Evolutionary conservation across 140 eudicot species (phyloP), one percentile per base, ranked within the genome.

Genomic region (Bidens hawaiensis): DNA sequence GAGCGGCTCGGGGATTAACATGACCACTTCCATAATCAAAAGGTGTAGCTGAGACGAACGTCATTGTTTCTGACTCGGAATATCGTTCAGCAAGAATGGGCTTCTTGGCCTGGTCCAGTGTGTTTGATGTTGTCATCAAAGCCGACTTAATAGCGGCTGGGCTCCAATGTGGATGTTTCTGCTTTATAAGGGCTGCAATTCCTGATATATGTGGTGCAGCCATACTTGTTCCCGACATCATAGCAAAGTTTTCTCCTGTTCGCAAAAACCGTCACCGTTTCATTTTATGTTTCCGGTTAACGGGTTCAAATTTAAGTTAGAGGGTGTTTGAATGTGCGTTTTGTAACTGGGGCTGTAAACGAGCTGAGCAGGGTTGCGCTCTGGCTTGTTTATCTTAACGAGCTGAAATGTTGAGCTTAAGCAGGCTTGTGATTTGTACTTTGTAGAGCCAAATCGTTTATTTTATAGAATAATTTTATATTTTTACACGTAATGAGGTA

Each of bases 141-240:
- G 99, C 95, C 10, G 99, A 94, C 54, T 88, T 94, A 43, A 94
- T 94, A 46, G 95, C 99, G 12, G 99, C 97, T 0, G 99, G 97
- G 68, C 99, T 94, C 99, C 99, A 94, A 54, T 73, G 95, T 60
- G 94, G 96, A 81, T 94, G 88, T 71, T 85, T 85, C 77, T 94
- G 97, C 85, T 94, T 94, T 69, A 94, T 38, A 42, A 94, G 95
- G 55, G 99, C 97, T n/a, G 99, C 95, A 69, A 94, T 94, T 31
- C 99, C 99, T 1, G 99, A 79, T 68, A 94, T 94, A 76, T 94
- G 99, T 5, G 99, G 99, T 24, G 99, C 99, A 51, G 99, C 99
- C 99, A 94, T 94, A 84, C 99, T 94, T 8, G 99, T 94, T 64
- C 99, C 99, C 14, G 99, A 94, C 24, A 88, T 74, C 99, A 94